Evolutionary conservation across 495 filamentous ascomycete species (phyloP).

Genomic region (Aspergillus bertholletiae): DNA sequence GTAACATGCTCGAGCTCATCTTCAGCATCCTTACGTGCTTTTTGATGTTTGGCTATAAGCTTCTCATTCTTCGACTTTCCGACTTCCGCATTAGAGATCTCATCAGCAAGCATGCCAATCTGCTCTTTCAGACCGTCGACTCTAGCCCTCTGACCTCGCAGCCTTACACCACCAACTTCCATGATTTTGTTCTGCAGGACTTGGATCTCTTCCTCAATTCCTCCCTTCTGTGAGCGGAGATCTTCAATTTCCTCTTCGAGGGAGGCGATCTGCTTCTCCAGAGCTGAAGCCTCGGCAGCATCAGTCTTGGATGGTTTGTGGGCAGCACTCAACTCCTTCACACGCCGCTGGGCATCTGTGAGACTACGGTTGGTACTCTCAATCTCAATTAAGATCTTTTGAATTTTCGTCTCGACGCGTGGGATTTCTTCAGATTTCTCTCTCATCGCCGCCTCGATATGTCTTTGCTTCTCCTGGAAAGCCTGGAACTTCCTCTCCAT

Average conservation of each 20-base stretch:
- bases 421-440: conserved; percentile 80
- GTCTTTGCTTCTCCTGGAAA: conserved; percentile 75
- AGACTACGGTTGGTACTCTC: conserved; percentile 83
- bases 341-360: conserved; percentile 74
- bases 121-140: conserved; percentile 91
- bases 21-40: conserved; percentile 68
- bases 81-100: conserved; percentile 79
- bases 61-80: conserved; percentile 88
- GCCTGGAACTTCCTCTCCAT: conserved; percentile 75
- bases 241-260: conserved; percentile 76
- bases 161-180: conserved; percentile 90
- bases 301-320: conserved; percentile 78
- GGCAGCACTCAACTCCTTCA: conserved; percentile 75
- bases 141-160: conserved; percentile 85
- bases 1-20: conserved; percentile 70
- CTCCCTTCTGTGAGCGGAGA: conserved; percentile 74
- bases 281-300: conserved; percentile 58
- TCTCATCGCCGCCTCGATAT: conserved; percentile 68
- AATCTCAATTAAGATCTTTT: conserved; percentile 86
- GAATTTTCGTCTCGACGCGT: conserved; percentile 80
- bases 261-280: conserved; percentile 73
- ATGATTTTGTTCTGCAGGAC: conserved; percentile 92
- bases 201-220: conserved; percentile 89
- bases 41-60: conserved; percentile 80
- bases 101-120: conserved; percentile 73